Conservation (phyloP, 345 rosid genomes). For the Populus euphratica region DNA sequence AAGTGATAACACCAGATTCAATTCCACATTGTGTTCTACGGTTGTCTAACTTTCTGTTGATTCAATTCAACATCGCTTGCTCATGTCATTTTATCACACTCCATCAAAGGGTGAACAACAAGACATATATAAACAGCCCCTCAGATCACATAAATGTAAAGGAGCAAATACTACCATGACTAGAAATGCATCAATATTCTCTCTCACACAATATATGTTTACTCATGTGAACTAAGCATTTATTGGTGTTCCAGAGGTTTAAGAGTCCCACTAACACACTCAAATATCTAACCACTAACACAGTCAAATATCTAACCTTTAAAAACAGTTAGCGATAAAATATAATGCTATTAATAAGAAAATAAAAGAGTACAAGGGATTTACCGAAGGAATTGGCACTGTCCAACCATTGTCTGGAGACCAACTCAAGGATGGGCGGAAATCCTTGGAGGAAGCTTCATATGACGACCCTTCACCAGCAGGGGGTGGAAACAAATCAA, state of each 20-base stretch:
- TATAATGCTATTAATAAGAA: conserved; percentile 1
- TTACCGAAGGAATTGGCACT: conserved; percentile 29
- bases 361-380: neutral
- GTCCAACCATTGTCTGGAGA: conserved; percentile 50
- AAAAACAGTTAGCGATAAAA: neutral
- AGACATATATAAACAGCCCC: neutral
- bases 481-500: conserved; percentile 52
- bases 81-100: neutral
- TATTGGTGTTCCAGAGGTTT: too few relatives aligned
- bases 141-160: too few relatives aligned
- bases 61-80: neutral
- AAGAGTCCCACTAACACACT: neutral
- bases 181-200: too few relatives aligned
- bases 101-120: neutral
- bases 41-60: neutral
- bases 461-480: conserved; percentile 51
- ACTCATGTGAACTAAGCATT: too few relatives aligned
- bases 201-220: too few relatives aligned
- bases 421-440: conserved; percentile 70
- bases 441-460: conserved; percentile 38
- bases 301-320: neutral
- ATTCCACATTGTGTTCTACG: too few relatives aligned
- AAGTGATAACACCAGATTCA: neutral
- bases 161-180: neutral
- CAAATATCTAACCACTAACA: neutral